Evolutionary conservation across 106 monocot species (phyloP).

Genomic region (Acorus calamus): DNA sequence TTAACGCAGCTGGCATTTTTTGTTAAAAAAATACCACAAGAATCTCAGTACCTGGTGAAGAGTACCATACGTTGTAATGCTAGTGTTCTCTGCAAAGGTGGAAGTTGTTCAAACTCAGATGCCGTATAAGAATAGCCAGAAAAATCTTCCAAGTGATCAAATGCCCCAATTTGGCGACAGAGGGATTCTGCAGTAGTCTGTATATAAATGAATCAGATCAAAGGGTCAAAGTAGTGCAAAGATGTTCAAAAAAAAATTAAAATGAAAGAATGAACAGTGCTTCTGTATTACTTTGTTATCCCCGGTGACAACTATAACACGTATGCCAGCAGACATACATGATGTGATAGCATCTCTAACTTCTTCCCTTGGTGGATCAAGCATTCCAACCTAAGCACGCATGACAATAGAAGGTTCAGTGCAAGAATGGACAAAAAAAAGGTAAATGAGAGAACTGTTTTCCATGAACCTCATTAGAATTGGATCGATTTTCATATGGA

Average conservation of each 20-base stretch:
- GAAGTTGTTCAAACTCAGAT: constrained; percentile 93
- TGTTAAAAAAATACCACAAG: no score
- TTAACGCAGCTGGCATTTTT: no score
- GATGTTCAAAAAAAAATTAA: background rate
- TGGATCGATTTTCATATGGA: background rate
- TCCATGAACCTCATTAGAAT: background rate
- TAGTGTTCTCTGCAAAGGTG: constrained; percentile 57
- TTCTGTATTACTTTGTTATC: constrained; percentile 75
- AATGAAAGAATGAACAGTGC: background rate
- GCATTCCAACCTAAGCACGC: constrained; percentile 83
- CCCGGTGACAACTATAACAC: constrained; percentile 98
- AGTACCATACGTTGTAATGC: constrained; percentile 92
- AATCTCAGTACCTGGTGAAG: constrained; percentile 64
- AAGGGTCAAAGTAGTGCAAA: constrained; percentile 3
- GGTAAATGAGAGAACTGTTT: no score
- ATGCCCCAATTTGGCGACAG: constrained; percentile 92
- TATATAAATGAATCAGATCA: constrained; percentile 2
- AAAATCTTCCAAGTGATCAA: constrained; percentile 79
- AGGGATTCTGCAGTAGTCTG: constrained; percentile 97
- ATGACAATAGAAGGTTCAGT: background rate
- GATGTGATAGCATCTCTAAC: constrained; percentile 85
- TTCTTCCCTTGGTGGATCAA: constrained; percentile 97
- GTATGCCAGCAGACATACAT: constrained; percentile 95
- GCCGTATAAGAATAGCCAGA: constrained; percentile 90
- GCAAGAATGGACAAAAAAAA: constrained; percentile 3